Conservation (phyloP, 352 stramenopile species). For the Phytophthora macrochlamydospora region DNA sequence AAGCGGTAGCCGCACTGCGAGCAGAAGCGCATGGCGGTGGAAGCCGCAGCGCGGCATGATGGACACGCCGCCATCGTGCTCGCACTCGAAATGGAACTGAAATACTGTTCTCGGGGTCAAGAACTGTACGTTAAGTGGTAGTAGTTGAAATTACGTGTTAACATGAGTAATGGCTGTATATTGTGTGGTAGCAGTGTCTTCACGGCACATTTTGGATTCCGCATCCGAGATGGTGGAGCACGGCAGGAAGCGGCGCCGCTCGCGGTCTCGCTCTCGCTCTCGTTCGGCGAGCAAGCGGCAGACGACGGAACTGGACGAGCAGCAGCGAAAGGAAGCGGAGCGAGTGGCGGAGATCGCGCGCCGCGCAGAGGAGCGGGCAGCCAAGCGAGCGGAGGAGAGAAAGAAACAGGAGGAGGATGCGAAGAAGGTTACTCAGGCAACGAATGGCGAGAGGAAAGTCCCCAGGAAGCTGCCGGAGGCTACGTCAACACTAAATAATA, state of each 20-base stretch:
- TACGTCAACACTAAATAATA: not conserved
- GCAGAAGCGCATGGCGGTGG: slow-evolving; percentile 49
- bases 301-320: slow-evolving; percentile 23
- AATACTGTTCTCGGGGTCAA: not conserved
- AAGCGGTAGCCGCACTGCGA: slow-evolving; percentile 55
- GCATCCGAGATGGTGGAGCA: slow-evolving; percentile 23
- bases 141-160: not conserved
- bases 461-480: slow-evolving; percentile 32
- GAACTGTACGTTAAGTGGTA: not conserved
- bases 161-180: too few species aligned
- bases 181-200: too few species aligned
- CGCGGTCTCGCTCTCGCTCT: slow-evolving; percentile 42
- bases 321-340: slow-evolving; percentile 64
- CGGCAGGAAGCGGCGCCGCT: slow-evolving; percentile 49
- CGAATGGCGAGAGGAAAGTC: slow-evolving; percentile 39
- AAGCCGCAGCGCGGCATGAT: slow-evolving; percentile 40
- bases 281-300: slow-evolving; percentile 26
- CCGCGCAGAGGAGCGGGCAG: slow-evolving; percentile 67
- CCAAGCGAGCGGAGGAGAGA: slow-evolving; percentile 29
- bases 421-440: slow-evolving; percentile 24
- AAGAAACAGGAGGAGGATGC: slow-evolving; percentile 12
- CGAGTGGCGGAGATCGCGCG: slow-evolving; percentile 75
- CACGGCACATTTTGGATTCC: not conserved
- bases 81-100: not conserved
- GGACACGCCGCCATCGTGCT: slow-evolving; percentile 36